Conservation (phyloP, 2,329 filamentous ascomycete genomes). For the Fusarium ramigenum region DNA sequence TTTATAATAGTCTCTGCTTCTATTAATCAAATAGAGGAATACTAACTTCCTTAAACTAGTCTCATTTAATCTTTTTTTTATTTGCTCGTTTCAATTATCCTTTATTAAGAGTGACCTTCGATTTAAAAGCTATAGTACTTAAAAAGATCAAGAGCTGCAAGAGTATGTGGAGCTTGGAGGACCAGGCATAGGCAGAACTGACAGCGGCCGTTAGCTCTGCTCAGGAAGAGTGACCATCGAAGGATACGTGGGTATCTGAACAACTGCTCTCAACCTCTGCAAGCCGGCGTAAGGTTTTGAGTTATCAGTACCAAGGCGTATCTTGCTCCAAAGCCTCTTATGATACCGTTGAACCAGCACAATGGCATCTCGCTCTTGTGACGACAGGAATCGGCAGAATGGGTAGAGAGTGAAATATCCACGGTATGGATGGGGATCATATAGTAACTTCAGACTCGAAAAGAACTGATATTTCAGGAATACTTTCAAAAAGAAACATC, state of each 20-base stretch:
- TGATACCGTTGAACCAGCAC: background rate
- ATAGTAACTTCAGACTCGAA: background rate
- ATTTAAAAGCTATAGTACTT: background rate
- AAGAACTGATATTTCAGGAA: background rate
- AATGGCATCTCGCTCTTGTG: background rate
- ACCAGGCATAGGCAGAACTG: background rate
- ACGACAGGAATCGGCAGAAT: background rate
- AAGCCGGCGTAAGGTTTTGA: no score
- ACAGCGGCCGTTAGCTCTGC: no score
- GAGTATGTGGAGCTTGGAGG: background rate
- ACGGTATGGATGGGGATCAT: background rate
- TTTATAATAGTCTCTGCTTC: no score
- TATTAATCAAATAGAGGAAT: background rate
- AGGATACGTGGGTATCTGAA: background rate
- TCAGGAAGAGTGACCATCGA: background rate
- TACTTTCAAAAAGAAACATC: background rate
- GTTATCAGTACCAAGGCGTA: background rate
- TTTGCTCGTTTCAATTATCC: background rate
- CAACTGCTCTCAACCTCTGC: background rate
- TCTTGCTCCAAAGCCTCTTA: background rate
- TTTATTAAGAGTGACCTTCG: background rate
- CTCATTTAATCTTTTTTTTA: background rate
- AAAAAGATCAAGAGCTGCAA: background rate
- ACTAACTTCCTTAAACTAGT: background rate
- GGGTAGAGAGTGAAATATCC: accelerated